Base-by-base conservation (phyloP, 106 monocot genomes). In the Allium sativum region DNA sequence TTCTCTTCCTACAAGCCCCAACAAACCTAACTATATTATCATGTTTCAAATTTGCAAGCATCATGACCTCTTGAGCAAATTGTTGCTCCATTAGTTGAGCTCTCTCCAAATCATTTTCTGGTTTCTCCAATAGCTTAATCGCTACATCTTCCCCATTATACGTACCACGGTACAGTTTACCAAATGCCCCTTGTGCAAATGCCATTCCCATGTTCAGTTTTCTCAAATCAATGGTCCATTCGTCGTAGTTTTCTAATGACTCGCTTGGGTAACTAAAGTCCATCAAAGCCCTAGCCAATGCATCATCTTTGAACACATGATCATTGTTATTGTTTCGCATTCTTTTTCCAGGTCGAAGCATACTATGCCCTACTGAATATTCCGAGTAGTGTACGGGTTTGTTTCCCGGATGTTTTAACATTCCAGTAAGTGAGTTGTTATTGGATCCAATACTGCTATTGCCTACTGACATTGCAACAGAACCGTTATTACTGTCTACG, bases 171-270 rank as follows among this genome's bases (percentile, higher is more conserved):
- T 86, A 86, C 12, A 86, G 69, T 74, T 86, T 86, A 44, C 85
- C 85, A 67, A 86, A 86, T n/a, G 85, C 85, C 17, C 85, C 85
- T 52, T 86, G 85, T 4, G 85, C 85, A 53, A 86, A 86, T 3
- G 85, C 62, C 52, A 65, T 48, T 0, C 85, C 85, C 75, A 86
- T 86, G 62, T 72, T 61, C 9, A 86, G 78, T 69, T 73, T 68
- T 42, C 85, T 66, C 40, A 86, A 69, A 65, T 86, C 85, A 19
- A 86, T 67, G 21, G 78, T 71, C 81, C 85, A 86, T 58, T 81
- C 81, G 44, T 86, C 78, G 19, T 86, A 86, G 44, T 81, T 64
- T 19, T 78, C 52, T 13, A 86, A 75, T 1, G 78, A 67, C 59
- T 81, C 78, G 0, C 78, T 73, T 0, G 85, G 81, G 45, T 58